Evolutionary conservation across 345 rosid species (phyloP).

Genomic region (Salix brachista): DNA sequence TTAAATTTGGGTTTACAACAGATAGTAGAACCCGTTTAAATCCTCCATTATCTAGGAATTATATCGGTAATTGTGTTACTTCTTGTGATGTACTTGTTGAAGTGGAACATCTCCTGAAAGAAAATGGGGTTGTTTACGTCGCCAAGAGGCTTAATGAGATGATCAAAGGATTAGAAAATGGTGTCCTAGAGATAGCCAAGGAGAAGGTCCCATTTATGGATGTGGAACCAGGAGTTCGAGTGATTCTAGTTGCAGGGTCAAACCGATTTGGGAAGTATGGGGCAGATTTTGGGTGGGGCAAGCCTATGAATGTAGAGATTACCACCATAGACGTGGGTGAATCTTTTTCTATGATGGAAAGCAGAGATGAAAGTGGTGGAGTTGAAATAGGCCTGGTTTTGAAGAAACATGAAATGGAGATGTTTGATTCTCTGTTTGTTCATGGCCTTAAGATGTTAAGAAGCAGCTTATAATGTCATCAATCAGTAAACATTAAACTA

Average conservation of each 20-base stretch:
- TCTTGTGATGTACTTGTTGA: neutral
- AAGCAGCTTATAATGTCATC: too few species aligned
- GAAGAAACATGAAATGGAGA: neutral
- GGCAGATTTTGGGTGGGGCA: constrained; percentile 15
- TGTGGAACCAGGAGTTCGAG: neutral
- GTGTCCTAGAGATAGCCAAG: neutral
- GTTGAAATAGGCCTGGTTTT: constrained; percentile 30
- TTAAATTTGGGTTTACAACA: constrained; percentile 18
- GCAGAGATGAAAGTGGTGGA: constrained; percentile 26
- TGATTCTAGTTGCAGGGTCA: neutral
- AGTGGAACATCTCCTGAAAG: constrained; percentile 3
- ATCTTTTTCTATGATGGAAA: constrained; percentile 26
- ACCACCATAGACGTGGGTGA: constrained; percentile 13
- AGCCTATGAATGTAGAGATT: constrained; percentile 1
- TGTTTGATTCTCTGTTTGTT: neutral
- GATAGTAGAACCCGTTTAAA: constrained; percentile 34
- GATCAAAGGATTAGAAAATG: neutral
- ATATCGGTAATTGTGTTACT: constrained; percentile 40
- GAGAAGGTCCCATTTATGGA: constrained; percentile 3
- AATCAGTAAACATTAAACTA: too few species aligned
- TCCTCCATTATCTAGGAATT: constrained; percentile 40
- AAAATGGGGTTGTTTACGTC: neutral
- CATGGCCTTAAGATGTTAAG: too few species aligned
- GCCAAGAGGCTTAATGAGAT: neutral
- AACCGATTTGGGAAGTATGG: neutral